A percentile compares a stretch with the other conserved stretches of the same genome.
Conservation (phyloP, 2,329 filamentous ascomycete species). For the Drechslerella stenobrocha region DNA sequence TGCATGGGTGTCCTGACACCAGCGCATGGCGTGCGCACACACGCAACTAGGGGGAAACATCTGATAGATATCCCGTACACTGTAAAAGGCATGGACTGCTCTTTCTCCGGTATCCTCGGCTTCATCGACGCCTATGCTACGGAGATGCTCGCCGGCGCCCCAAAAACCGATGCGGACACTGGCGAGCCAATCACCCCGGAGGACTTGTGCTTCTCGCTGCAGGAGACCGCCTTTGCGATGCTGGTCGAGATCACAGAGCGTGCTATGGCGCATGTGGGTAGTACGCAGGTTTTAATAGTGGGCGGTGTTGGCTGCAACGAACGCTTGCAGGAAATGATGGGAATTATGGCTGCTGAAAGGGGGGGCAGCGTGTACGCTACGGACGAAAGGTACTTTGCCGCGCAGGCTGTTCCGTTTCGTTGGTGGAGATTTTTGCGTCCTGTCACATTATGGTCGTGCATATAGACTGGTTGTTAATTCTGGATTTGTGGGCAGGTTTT, state of each 20-base stretch:
- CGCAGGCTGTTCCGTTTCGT: no score
- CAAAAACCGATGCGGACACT: slow-evolving; percentile 38
- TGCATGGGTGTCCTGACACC: background rate
- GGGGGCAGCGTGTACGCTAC: slow-evolving; percentile 91
- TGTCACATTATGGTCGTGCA: no score
- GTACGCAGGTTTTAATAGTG: slow-evolving; percentile 86
- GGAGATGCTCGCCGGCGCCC: slow-evolving; percentile 62
- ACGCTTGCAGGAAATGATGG: slow-evolving; percentile 97
- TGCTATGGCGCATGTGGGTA: slow-evolving; percentile 96
- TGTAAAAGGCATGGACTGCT: slow-evolving; percentile 98
- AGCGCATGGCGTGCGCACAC: background rate
- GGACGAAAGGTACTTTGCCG: slow-evolving; percentile 70
- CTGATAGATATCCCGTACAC: slow-evolving; percentile 89
- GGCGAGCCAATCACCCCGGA: slow-evolving; percentile 69
- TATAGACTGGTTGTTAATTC: no score
- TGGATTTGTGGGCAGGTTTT: slow-evolving; percentile 63
- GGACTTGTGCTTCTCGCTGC: slow-evolving; percentile 89
- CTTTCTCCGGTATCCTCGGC: slow-evolving; percentile 88
- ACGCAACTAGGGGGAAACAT: slow-evolving; percentile 58
- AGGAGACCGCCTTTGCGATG: slow-evolving; percentile 97
- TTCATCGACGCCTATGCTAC: slow-evolving; percentile 77
- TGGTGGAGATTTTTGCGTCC: no score
- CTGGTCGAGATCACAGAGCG: slow-evolving; percentile 97
- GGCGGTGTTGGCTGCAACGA: slow-evolving; percentile 96
- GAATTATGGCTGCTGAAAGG: slow-evolving; percentile 83